Evolutionary conservation across 306 rosid species (phyloP), one percentile per base, ranked within the genome.

Genomic region (Cucurbita moschata): DNA sequence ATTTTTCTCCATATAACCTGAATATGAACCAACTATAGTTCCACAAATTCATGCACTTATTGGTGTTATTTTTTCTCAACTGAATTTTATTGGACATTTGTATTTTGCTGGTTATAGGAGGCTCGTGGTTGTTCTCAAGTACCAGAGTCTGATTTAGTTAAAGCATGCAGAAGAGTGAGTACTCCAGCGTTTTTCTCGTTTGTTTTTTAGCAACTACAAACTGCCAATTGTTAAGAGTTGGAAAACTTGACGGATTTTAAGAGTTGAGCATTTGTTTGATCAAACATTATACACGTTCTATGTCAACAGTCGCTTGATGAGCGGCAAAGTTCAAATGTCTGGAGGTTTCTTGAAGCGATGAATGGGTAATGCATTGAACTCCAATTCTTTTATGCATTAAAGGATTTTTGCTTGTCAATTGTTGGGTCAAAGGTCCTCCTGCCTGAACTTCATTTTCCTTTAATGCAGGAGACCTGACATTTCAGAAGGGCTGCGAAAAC

Each of bases 341-440:
- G 96, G 99, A 82, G 95, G 80, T 88, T 91, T 79, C 97, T 94
- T 49, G 96, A 94, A 85, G 99, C 97, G 62, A 80, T 94, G 63
- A 91, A 91, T 77, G 88, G 91, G 99, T 91, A 66, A 65, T 64
- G 38, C n/a, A 65, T 65, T 13, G 0, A 68, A 47, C 73, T 47
- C 21, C n/a, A 19, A 43, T 11, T 21, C 26, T 43, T 47, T 11
- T n/a, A n/a, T 42, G 16, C 37, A 7, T n/a, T 9, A 2, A 42
- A 18, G 51, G 46, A 2, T 43, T 43, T 64, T 23, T 19, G 30
- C 54, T 3, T 19, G 55, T 19, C 40, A 46, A 67, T 67, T 47
- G 72, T 67, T 67, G 37, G 35, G 71, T 23, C 53, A 2, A 44
- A 21, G 40, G 37, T 21, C 38, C 38, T 18, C 56, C 14, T 53